Evolutionary conservation across 495 filamentous ascomycete species (phyloP), one percentile per base, ranked within the genome.

Genomic region (Margaritispora aquatica): DNA sequence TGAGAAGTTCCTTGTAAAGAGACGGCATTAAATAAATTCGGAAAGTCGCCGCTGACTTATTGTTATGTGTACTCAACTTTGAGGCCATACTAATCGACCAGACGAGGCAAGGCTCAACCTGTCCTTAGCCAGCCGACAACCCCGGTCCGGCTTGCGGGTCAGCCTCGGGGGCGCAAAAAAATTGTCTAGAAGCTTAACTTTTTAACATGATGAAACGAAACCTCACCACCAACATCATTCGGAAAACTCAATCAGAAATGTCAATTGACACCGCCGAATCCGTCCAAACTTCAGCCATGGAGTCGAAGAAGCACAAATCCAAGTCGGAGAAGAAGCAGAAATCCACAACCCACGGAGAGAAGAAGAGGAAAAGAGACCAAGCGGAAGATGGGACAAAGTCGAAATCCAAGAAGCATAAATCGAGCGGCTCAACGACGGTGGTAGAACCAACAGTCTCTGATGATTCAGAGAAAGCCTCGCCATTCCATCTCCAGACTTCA

Each of bases 401-500:
- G 48, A 81, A 83, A 68, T 82, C 62, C 17, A 68, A 68, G 58
- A 68, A 66, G 29, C 63, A 79, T 66, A 79, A 75, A 63, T 56
- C 65, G 38, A 41, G 55, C 46, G 64, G 54, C 46, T 64, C 56
- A 63, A 24, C 55, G 29, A 21, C 54, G 27, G 19, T 26, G 21
- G 7, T n/a, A 7, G 38, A 44, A 3, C 3, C 38, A 3, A 8
- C 38, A 3, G 26, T 34, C 15, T 31, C 49, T 44, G 55, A 59
- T 60, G 34, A 21, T 3, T 24, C 21, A 1, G 21, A 23, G 47
- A 47, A 27, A 7, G 63, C 70, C 23, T 82, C 84, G 2, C 85
- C 86, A 5, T 89, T 88, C 69, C 74, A 77, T 54, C 67, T 81
- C 47, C 77, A 82, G 61, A 84, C 80, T 24, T 77, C 81, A 46